Conservation (phyloP, 2,329 filamentous ascomycete species). For the Raffaelea arxii region DNA sequence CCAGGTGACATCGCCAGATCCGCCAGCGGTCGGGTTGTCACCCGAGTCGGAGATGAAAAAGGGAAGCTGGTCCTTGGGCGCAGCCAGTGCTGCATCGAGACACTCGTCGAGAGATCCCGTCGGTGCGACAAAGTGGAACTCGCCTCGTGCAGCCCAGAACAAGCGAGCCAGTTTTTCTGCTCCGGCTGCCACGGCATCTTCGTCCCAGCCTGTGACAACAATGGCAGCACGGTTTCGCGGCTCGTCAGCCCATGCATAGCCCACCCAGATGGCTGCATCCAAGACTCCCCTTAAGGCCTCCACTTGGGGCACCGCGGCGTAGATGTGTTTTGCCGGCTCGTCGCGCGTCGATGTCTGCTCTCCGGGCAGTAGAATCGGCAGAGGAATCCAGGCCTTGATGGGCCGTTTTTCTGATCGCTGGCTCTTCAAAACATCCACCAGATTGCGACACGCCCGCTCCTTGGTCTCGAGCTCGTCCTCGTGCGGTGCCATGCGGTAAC, state of each 20-base stretch:
- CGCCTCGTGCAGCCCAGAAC: constrained; percentile 36
- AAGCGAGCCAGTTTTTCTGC: constrained; percentile 33
- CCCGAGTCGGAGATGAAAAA: constrained; percentile 47
- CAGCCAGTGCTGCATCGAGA: constrained; percentile 32
- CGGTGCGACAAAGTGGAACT: constrained; percentile 42
- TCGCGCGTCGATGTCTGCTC: constrained; percentile 45
- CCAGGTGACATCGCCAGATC: constrained; percentile 44
- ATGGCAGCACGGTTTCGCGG: constrained; percentile 39
- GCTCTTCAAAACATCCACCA: constrained; percentile 27
- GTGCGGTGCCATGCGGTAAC: constrained; percentile 43
- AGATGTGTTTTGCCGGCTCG: constrained; percentile 41
- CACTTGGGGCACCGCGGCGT: constrained; percentile 33
- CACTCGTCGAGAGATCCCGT: constrained; percentile 37
- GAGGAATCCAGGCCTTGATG: constrained; percentile 40
- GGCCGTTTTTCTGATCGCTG: constrained; percentile 20
- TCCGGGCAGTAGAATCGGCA: constrained; percentile 41
- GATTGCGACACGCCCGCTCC: constrained; percentile 38
- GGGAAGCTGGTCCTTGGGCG: constrained; percentile 25
- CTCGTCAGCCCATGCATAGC: constrained; percentile 47
- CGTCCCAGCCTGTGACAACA: constrained; percentile 41
- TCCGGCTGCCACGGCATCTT: constrained; percentile 23
- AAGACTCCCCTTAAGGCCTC: constrained; percentile 30
- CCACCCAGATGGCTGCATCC: constrained; percentile 45
- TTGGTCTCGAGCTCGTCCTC: constrained; percentile 40
- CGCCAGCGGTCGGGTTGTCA: constrained; percentile 45